Conservation (phyloP, 495 filamentous ascomycete species). For the Penicillium riverlandense region DNA sequence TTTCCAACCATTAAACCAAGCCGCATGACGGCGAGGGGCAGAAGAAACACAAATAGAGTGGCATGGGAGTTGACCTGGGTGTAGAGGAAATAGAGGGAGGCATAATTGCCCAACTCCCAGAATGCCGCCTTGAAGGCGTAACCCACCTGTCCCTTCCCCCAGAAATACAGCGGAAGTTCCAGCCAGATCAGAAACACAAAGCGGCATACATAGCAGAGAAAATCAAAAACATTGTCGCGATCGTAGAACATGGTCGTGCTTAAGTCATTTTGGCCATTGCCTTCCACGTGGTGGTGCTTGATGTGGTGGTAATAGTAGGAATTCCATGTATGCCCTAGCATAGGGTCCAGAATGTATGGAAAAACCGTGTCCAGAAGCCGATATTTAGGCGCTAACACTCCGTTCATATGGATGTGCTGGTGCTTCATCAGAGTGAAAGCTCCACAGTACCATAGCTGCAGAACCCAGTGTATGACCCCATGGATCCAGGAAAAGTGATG, state of each 20-base stretch:
- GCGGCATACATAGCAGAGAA: constrained; percentile 60
- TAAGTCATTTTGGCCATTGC: constrained; percentile 69
- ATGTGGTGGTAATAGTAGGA: constrained; percentile 80
- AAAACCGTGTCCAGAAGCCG: constrained; percentile 51
- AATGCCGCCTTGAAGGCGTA: constrained; percentile 45
- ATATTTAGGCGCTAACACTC: constrained; percentile 50
- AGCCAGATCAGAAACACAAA: constrained; percentile 68
- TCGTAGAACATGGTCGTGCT: constrained; percentile 71
- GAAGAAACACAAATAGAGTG: constrained; percentile 50
- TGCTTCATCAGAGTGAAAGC: constrained; percentile 76
- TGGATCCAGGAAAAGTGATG: constrained; percentile 58
- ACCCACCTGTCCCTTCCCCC: constrained; percentile 42
- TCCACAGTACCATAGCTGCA: constrained; percentile 59
- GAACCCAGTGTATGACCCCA: constrained; percentile 52
- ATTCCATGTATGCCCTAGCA: constrained; percentile 81
- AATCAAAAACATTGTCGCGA: constrained; percentile 56
- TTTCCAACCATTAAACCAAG: constrained; percentile 66
- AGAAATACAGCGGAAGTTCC: constrained; percentile 69
- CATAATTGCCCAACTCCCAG: constrained; percentile 52
- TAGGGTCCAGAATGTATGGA: constrained; percentile 65
- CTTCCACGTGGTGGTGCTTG: constrained; percentile 79
- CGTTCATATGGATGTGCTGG: constrained; percentile 73
- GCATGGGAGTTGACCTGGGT: constrained; percentile 41
- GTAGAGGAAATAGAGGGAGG: constrained; percentile 39
- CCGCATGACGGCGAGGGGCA: constrained; percentile 54